Evolutionary conservation across 1,284 basidiomycete species (phyloP), one percentile per base, ranked within the genome.

Genomic region (Mycosarcoma mackinlayi): DNA sequence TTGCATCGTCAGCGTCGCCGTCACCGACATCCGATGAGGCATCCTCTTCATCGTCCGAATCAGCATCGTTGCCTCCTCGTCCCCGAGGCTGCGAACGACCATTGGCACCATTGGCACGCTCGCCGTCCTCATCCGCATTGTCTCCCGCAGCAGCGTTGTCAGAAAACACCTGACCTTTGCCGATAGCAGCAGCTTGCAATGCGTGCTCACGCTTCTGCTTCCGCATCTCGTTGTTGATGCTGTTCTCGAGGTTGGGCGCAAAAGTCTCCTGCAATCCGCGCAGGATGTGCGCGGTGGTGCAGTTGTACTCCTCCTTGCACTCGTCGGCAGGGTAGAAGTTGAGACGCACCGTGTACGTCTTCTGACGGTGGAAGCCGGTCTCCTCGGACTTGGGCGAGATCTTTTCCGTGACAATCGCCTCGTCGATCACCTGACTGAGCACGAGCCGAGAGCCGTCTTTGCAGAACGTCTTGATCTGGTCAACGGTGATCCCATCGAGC

Each of bases 381-480:
- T 83, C 83, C 49, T 88, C 86, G 40, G 88, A 88, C 75, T 91
- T 89, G 47, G 87, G 86, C 27, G 87, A 87, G 30, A 97, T 86
- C 35, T 87, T 87, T 83, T 99, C 95, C 30, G 85, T 91, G 27
- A 98, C 94, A 0, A 86, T 86, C 34, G 96, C 91, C 60, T 87
- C 87, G 72, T 98, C 92, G 42, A 97, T 87, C 31, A 98, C 86
- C 83, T 98, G 93, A 7, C 94, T 92, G 25, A 98, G 88, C 11
- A 91, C 89, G 30, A 98, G 87, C 21, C 90, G 89, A 67, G 90
- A 92, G 27, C 93, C 92, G 69, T 89, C 88, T 84, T 97, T 97
- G 87, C 94, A 93, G 86, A 98, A 98, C 8, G 64, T 91, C 88
- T 35, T 86, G 84, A 44, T 87, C 84, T 34, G 88, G 77, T 74